Evolutionary conservation across 2,329 filamentous ascomycete species (phyloP).

Genomic region (Apiospora arundinis): DNA sequence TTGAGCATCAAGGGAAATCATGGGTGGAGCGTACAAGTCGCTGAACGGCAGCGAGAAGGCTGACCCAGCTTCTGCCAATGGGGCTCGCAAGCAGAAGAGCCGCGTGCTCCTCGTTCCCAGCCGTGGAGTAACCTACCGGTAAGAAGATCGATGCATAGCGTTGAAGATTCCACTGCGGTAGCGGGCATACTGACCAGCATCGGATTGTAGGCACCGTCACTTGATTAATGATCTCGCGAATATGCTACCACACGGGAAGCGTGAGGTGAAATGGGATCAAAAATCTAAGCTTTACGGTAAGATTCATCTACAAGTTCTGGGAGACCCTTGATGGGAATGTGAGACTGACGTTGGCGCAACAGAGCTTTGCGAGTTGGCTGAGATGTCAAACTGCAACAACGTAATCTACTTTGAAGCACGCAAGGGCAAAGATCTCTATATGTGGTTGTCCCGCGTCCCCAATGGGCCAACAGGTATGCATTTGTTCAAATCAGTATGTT

Average conservation of each 20-base stretch:
- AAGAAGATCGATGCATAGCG: conserved; percentile 33
- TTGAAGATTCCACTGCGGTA: not conserved
- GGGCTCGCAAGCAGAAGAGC: conserved; percentile 69
- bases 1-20: conserved; percentile 40
- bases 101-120: conserved; percentile 90
- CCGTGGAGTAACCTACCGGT: conserved; percentile 89
- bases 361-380: conserved; percentile 50
- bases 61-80: conserved; percentile 53
- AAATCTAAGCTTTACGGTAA: conserved; percentile 87
- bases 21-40: conserved; percentile 79
- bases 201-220: conserved; percentile 77
- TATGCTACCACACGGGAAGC: conserved; percentile 88
- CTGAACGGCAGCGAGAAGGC: conserved; percentile 62
- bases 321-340: not conserved
- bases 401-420: conserved; percentile 93
- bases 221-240: conserved; percentile 87
- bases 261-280: conserved; percentile 92
- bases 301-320: conserved; percentile 54
- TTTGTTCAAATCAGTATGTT: not conserved
- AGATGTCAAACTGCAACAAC: conserved; percentile 79
- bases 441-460: conserved; percentile 91
- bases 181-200: not conserved
- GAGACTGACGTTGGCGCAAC: not conserved
- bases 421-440: conserved; percentile 92
- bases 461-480: conserved; percentile 71